Evolutionary conservation across 805 yeast genomes (phyloP).

Genomic region (Metschnikowia gruessii): DNA sequence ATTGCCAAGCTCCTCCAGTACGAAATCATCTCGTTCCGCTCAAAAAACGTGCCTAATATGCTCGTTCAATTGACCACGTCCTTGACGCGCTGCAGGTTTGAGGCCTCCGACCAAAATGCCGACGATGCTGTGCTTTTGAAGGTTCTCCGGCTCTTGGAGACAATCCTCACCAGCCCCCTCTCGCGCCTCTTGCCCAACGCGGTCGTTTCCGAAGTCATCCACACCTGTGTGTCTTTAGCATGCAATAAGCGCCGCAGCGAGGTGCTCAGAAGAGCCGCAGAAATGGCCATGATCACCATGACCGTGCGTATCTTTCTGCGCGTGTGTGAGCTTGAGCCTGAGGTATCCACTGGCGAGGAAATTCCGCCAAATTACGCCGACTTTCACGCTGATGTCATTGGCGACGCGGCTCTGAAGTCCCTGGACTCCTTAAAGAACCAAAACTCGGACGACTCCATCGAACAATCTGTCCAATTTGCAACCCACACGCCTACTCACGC

Average conservation of each 20-base stretch:
- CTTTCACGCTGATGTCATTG: constrained; percentile 59
- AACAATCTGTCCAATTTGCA: constrained; percentile 4
- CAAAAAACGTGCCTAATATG: constrained; percentile 55
- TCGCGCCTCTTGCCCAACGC: constrained; percentile 74
- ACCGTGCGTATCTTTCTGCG: constrained; percentile 66
- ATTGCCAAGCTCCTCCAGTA: constrained; percentile 70
- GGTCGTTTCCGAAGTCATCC: constrained; percentile 81
- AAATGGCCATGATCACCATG: constrained; percentile 68
- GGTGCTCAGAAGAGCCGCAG: constrained; percentile 84
- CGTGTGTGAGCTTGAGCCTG: constrained; percentile 53
- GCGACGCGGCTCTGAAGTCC: constrained; percentile 33
- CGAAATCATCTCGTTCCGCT: constrained; percentile 54
- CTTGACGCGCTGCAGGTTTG: constrained; percentile 90
- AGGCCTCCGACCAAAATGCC: constrained; percentile 87
- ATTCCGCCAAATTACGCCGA: constrained; percentile 48
- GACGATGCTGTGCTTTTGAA: constrained; percentile 89
- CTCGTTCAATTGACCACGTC: constrained; percentile 68
- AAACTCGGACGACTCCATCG: constrained; percentile 1
- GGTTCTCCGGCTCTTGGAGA: constrained; percentile 72
- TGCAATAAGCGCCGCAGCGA: constrained; percentile 91
- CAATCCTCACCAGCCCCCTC: constrained; percentile 58
- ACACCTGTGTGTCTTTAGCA: constrained; percentile 87
- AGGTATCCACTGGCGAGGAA: constrained; percentile 31
- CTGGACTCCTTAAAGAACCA: neutral
- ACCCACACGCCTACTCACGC: neutral